Percentiles rank a stretch among this genome's conserved stretches.
phyloP scores from a whole-genome alignment of 225 moss, liverwort and hornwort genomes.

The Bryum argenteum region DNA sequence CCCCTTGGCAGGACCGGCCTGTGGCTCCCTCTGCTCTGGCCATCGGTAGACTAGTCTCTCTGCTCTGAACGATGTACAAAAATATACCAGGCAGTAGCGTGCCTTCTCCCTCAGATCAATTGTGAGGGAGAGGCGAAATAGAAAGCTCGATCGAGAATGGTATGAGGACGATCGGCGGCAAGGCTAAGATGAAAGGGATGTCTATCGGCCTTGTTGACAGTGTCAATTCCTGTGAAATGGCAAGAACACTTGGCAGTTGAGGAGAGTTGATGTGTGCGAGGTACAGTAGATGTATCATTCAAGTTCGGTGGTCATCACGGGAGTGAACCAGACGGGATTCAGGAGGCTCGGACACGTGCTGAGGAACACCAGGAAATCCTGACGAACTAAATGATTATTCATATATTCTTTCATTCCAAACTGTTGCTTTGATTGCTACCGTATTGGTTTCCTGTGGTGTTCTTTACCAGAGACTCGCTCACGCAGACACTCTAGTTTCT shows the following conservation, averaged over 20 bases:
- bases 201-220: not conserved
- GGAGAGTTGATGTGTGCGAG: not conserved
- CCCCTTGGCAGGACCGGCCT: constrained; percentile 1
- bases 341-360: not conserved
- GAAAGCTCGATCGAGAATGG: not conserved
- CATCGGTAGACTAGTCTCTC: constrained; percentile 20
- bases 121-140: not conserved
- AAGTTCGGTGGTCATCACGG: too few species aligned
- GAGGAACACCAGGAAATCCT: too few species aligned
- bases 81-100: too few species aligned
- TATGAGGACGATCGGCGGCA: not conserved
- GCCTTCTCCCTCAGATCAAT: not conserved
- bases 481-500: too few species aligned
- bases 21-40: constrained; percentile 24
- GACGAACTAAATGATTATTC: too few species aligned
- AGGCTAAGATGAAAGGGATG: not conserved
- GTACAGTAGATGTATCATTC: too few species aligned
- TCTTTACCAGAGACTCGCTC: too few species aligned
- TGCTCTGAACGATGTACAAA: not conserved
- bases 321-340: not conserved
- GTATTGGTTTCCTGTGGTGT: too few species aligned
- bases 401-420: too few species aligned
- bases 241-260: constrained; percentile 10
- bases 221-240: not conserved
- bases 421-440: too few species aligned